Evolutionary conservation across 1,284 basidiomycete genomes (phyloP).

Genomic region (Takashimella koratensis): DNA sequence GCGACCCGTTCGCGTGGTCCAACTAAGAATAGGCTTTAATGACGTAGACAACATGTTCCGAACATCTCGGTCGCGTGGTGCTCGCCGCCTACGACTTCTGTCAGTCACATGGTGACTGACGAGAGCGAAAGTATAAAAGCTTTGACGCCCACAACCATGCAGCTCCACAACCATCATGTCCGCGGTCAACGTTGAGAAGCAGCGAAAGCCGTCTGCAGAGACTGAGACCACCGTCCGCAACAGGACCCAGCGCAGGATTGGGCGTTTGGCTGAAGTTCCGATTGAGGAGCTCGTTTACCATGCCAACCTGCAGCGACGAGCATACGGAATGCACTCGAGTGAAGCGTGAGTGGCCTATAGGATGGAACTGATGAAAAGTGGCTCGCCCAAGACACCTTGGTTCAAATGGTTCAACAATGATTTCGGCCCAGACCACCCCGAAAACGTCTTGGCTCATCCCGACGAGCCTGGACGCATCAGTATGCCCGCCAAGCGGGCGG

Average conservation of each 20-base stretch:
- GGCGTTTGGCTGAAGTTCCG: constrained; percentile 3
- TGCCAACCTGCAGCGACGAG: constrained; percentile 3
- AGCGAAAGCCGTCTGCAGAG: not conserved
- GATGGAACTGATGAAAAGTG: not conserved
- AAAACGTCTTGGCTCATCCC: constrained; percentile 1
- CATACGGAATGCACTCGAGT: not conserved
- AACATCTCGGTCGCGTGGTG: too few relatives aligned
- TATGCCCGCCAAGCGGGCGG: not conserved
- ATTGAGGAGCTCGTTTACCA: constrained; percentile 6
- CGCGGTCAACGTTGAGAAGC: not conserved
- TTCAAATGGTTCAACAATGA: constrained; percentile 6
- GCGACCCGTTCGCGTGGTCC: too few relatives aligned
- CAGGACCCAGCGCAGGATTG: not conserved
- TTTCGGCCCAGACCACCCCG: constrained; percentile 2
- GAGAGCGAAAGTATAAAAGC: too few relatives aligned
- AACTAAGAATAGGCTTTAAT: too few relatives aligned
- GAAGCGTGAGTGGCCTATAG: not conserved
- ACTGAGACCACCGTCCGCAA: not conserved
- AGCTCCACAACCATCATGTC: too few relatives aligned
- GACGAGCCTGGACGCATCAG: not conserved
- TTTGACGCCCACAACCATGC: too few relatives aligned
- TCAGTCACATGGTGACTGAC: too few relatives aligned
- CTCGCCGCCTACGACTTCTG: too few relatives aligned
- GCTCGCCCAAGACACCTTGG: constrained; percentile 1
- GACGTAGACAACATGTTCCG: too few relatives aligned